Evolutionary conservation across 169 alveolate genomes (phyloP), one percentile per base, ranked within the genome.

Genomic region (Cryptosporidium felis): DNA sequence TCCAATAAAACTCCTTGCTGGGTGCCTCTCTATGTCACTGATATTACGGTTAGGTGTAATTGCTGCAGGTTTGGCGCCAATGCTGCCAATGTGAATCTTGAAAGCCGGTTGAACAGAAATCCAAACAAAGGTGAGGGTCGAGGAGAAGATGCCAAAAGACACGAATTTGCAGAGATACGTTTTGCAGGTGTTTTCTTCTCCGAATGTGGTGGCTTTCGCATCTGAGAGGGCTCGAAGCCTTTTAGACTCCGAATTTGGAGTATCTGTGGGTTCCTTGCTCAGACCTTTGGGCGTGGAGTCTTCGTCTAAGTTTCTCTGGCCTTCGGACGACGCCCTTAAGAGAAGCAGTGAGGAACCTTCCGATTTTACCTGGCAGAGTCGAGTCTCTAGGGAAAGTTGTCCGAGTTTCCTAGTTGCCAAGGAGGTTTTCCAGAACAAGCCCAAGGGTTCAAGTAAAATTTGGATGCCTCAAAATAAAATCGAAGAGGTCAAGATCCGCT

Each of bases 251-350:
- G 85, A 74, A 34, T 74, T 74, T 53, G 85, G 85, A 16, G 38
- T 74, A 53, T 36, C 65, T 9, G 30, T 74, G 32, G 28, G 53
- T 14, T 53, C 74, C 34, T 9, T 74, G n/a, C 28, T 74, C 10
- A 49, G 85, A 40, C 85, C 85, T 21, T 53, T 74, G 30, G 58
- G 85, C 18, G 67, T 56, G 34, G 85, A 74, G 16, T 49, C 74
- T 12, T 16, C 74, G 5, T 32, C 46, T 5, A 58, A 53, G 44
- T 74, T 53, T 74, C 47, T 74, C 21, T 74, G 85, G 85, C 60
- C 85, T 30, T 44, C 49, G 4, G 45, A 44, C 6, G 66, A 53
- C n/a, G 34, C 60, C n/a, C 26, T 18, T 4, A 53, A 36, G 12
- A 46, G 18, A 10, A 10, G 1, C 36, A 30, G 28, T 6, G 59